phyloP scores from a whole-genome alignment of 2,329 filamentous ascomycete genomes.

The Aspergillus fumigatus region DNA sequence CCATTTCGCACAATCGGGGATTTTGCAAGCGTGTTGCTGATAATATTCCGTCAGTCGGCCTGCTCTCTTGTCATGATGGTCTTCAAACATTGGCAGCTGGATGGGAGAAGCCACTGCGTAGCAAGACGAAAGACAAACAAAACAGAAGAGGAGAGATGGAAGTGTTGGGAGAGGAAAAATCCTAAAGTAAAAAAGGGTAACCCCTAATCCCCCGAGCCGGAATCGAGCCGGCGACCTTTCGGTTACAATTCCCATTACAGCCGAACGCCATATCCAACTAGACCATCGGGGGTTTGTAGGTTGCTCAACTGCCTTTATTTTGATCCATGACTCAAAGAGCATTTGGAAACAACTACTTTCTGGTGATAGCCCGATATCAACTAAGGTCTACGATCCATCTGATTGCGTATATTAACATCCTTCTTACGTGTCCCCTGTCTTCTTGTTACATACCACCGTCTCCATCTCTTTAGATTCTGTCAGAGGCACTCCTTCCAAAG shows the following conservation, averaged over 20 bases:
- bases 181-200: not conserved
- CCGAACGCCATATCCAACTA: not conserved
- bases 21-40: no score
- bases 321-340: not conserved
- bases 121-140: not conserved
- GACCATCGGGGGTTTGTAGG: not conserved
- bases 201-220: not conserved
- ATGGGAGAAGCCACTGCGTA: not conserved
- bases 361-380: no score
- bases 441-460: no score
- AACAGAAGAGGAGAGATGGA: not conserved
- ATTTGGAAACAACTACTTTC: no score
- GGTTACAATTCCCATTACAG: not conserved
- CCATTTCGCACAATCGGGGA: no score
- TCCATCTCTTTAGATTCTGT: no score
- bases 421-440: no score
- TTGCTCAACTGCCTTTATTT: not conserved
- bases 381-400: no score
- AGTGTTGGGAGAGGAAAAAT: not conserved
- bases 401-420: no score
- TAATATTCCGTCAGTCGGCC: no score
- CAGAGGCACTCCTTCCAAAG: no score
- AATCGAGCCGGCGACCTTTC: not conserved
- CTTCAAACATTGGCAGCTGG: not conserved
- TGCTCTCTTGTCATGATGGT: no score